Evolutionary conservation across 441 rosid species (phyloP).

Genomic region (Isatis lusitanica): DNA sequence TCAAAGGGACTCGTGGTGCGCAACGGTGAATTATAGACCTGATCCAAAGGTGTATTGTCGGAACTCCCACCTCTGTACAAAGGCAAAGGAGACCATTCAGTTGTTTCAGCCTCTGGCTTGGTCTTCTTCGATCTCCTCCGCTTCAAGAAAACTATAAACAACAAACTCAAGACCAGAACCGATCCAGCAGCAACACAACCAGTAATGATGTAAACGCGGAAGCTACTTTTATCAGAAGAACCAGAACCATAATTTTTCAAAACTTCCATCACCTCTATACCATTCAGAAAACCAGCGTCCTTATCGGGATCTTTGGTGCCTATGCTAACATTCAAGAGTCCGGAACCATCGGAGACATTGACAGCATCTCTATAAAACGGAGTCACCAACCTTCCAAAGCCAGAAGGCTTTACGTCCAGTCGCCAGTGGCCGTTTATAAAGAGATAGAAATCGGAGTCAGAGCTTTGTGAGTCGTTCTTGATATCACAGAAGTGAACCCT

Average conservation of each 20-base stretch:
- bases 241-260: background rate
- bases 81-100: slow-evolving; percentile 22
- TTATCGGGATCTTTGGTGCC: background rate
- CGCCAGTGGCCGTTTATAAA: background rate
- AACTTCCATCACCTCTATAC: slow-evolving; percentile 33
- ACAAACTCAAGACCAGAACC: background rate
- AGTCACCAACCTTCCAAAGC: background rate
- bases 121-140: slow-evolving; percentile 10
- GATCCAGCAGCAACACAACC: slow-evolving; percentile 20
- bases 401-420: background rate
- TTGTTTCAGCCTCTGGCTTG: background rate
- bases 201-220: background rate
- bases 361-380: slow-evolving; percentile 15
- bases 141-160: slow-evolving; percentile 19
- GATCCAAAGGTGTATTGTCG: background rate
- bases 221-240: background rate
- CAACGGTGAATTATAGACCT: slow-evolving; percentile 10
- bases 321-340: slow-evolving; percentile 6
- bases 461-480: background rate
- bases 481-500: slow-evolving; percentile 29
- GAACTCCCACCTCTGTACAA: slow-evolving; percentile 32
- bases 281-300: slow-evolving; percentile 28
- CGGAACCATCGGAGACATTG: slow-evolving; percentile 26
- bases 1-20: slow-evolving; percentile 9
- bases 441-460: slow-evolving; percentile 4